Conservation (phyloP, 441 rosid genomes). For the Metrosideros polymorpha region DNA sequence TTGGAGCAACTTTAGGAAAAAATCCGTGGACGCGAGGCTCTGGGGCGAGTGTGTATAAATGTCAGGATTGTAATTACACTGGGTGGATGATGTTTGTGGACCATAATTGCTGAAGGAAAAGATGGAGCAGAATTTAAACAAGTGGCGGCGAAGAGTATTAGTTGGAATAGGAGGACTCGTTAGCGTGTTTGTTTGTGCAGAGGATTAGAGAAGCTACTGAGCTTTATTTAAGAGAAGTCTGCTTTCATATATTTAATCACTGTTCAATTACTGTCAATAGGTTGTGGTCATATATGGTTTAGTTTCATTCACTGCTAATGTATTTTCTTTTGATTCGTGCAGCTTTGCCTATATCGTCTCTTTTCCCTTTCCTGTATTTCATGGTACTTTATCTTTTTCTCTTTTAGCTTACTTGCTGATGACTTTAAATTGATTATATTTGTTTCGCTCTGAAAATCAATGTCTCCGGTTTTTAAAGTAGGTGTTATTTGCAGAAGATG, state of each 20-base stretch:
- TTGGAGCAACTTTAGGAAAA: background rate
- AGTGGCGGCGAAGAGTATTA: background rate
- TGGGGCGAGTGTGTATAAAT: background rate
- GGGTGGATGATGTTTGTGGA: background rate
- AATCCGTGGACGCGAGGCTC: background rate
- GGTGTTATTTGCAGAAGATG: background rate
- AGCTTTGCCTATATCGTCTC: slow-evolving; percentile 39
- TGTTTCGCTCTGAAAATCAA: background rate
- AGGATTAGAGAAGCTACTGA: background rate
- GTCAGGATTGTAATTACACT: background rate
- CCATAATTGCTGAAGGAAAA: background rate
- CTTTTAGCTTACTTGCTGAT: background rate
- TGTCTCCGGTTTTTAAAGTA: background rate
- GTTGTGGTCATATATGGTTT: background rate
- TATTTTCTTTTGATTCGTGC: background rate
- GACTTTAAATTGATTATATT: background rate
- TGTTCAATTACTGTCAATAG: background rate
- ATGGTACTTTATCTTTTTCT: slow-evolving; percentile 15
- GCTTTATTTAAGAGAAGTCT: background rate
- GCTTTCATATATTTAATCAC: background rate
- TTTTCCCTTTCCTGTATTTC: slow-evolving; percentile 41
- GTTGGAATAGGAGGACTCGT: background rate
- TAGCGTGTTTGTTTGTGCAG: background rate
- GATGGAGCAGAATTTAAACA: background rate
- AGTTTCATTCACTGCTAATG: background rate